Conservation (phyloP, 441 rosid genomes). For the Geranium incanum region DNA sequence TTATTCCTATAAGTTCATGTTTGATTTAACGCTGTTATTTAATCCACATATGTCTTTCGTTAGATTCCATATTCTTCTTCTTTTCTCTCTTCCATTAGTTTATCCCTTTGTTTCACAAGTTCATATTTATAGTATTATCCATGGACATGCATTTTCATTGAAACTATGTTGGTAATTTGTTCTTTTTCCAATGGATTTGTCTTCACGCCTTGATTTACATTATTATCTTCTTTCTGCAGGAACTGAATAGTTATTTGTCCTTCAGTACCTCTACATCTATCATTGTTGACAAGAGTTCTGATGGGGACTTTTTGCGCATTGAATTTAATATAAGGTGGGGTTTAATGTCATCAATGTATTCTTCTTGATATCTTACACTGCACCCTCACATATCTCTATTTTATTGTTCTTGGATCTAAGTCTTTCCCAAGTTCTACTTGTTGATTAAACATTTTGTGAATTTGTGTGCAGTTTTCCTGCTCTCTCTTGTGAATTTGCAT, state of each 20-base stretch:
- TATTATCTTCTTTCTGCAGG: constrained; percentile 40
- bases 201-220: constrained; percentile 7
- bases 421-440: not conserved
- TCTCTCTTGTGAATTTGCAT: constrained; percentile 96
- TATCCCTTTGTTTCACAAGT: not conserved
- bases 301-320: constrained; percentile 86
- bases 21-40: not conserved
- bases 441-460: constrained; percentile 14
- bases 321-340: constrained; percentile 87
- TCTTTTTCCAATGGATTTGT: not conserved
- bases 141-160: not conserved
- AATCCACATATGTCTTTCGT: not conserved
- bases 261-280: constrained; percentile 68
- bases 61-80: not conserved
- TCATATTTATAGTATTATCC: not conserved
- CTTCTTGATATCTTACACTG: not conserved
- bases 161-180: not conserved
- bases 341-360: not conserved
- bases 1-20: not conserved
- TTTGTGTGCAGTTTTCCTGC: constrained; percentile 75
- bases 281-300: constrained; percentile 82
- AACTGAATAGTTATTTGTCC: constrained; percentile 70
- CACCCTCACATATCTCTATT: not conserved
- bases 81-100: not conserved
- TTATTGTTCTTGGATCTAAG: not conserved